Conservation (phyloP, 306 rosid genomes). For the Pterocarpus santalinus region DNA sequence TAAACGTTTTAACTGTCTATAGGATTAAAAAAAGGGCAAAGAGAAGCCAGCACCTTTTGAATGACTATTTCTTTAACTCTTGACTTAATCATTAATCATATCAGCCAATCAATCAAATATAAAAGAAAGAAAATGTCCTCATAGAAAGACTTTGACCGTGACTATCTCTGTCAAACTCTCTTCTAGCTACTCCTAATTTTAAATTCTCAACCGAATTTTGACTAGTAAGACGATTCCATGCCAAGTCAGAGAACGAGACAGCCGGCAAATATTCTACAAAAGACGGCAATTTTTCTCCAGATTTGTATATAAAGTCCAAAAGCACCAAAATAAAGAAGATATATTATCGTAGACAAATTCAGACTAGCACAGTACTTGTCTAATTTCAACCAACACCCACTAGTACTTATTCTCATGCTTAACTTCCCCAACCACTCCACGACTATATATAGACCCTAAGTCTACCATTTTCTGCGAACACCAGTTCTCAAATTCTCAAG, state of each 20-base stretch:
- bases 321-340: neutral
- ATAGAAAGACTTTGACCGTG: conserved; percentile 2
- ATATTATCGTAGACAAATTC: neutral
- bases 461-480: neutral
- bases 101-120: neutral
- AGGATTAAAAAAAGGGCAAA: neutral
- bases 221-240: neutral
- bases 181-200: neutral
- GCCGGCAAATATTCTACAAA: neutral
- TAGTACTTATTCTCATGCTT: neutral
- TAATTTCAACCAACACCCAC: conserved; percentile 4
- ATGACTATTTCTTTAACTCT: neutral
- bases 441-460: neutral
- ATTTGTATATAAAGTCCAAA: neutral
- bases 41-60: neutral
- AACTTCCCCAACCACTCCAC: neutral
- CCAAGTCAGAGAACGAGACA: neutral
- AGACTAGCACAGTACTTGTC: neutral
- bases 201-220: neutral
- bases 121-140: neutral
- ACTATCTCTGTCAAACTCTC: neutral
- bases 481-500: neutral
- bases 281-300: neutral
- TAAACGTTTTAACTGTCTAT: neutral
- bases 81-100: neutral